Evolutionary conservation across 2,329 filamentous ascomycete species (phyloP).

Genomic region (Nemania serpens): DNA sequence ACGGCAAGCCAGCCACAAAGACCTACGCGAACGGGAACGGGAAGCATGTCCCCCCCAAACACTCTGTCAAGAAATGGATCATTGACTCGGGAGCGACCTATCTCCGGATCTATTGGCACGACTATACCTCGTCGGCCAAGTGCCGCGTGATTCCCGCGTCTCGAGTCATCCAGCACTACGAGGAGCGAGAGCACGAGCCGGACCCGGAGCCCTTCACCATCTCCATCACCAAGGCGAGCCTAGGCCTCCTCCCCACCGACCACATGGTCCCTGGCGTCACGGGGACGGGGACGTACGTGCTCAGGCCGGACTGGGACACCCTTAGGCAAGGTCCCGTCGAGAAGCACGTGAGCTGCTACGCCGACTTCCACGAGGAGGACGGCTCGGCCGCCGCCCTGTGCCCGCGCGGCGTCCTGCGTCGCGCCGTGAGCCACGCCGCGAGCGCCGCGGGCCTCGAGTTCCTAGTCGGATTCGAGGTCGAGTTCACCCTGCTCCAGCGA

Average conservation of each 20-base stretch:
- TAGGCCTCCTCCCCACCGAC: conserved; percentile 73
- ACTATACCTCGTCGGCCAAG: conserved; percentile 73
- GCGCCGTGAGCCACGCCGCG: conserved; percentile 56
- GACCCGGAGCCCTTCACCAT: conserved; percentile 47
- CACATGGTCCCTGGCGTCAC: conserved; percentile 55
- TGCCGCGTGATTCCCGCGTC: conserved; percentile 70
- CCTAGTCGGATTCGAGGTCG: conserved; percentile 79
- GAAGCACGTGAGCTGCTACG: conserved; percentile 68
- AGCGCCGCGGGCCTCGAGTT: conserved; percentile 59
- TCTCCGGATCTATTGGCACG: conserved; percentile 76
- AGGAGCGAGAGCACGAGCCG: conserved; percentile 43
- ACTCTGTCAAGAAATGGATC: not conserved
- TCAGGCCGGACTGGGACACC: conserved; percentile 68
- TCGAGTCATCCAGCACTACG: conserved; percentile 55
- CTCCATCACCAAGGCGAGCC: conserved; percentile 66
- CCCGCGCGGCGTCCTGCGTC: conserved; percentile 66
- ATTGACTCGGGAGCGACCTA: conserved; percentile 56
- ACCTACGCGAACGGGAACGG: no score
- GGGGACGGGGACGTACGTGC: conserved; percentile 66
- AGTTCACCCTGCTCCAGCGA: conserved; percentile 71
- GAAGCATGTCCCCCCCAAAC: no score
- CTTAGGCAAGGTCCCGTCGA: conserved; percentile 63
- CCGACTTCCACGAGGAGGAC: conserved; percentile 65
- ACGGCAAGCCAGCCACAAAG: no score
- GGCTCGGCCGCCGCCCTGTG: conserved; percentile 60